Base-by-base conservation (phyloP, 805 yeast species). In the Candida nitratophila region DNA sequence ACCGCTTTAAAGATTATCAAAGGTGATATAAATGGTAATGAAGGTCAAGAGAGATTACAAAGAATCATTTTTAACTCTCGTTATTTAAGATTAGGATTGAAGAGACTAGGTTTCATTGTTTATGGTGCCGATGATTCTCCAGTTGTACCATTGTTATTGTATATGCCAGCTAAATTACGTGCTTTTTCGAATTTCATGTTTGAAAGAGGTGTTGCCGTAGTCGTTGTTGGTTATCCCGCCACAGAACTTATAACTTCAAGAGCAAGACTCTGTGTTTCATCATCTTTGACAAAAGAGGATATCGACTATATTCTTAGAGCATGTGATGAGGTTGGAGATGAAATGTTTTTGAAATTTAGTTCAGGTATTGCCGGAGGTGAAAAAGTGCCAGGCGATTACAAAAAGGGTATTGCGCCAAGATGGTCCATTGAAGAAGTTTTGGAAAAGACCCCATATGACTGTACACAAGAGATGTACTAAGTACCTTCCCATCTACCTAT, bases 61-160 rank as follows among this genome's bases (percentile, higher is more conserved):
- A 79, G 99, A 65, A 83, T 93, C 57, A 96, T 98, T 1, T 93
- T 93, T 73, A 93, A 93, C 66, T 86, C 98, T 14, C 79, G 99
- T 55, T 93, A 93, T 66, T 70, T 93, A 47, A 79, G 98, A 57
- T 70, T 89, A 38, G 99, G 96, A 42, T 73, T 93, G 57, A 88
- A 86, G 63, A 82, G 91, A 62, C 70, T 93, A 49, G 99, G 99
- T 1, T 93, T 90, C 63, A 88, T 90, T 57, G 93, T 89, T 39
- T 84, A 82, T 54, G 99, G 99, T 52, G 85, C 85, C 50, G 96
- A 93, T 54, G 99, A 93, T 64, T 86, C 96, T 36, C 99, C 99
- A 1, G 96, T 93, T 42, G 80, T 93, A 47, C 99, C 99, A 30
- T 64, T 91, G 48, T 69, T 93, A 60, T 66, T 90, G 50, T 93